These are phyloP conservation scores for Ogataea pignaliae DNA, from an alignment of 805 yeast genomes.

Conservation along the genomic window DNA sequence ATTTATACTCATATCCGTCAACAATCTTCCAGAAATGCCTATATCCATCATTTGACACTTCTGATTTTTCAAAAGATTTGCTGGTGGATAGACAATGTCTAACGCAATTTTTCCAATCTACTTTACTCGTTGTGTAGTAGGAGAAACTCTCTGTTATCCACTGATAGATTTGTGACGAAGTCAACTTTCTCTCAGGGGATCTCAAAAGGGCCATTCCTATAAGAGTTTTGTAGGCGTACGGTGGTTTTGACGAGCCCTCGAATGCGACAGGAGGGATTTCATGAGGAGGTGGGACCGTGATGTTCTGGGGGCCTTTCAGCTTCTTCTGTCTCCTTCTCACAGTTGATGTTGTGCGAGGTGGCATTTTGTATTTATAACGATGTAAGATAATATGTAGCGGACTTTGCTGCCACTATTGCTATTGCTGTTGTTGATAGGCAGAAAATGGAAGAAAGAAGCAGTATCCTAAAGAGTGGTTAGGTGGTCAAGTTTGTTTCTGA, in stretches of 20 bases:
- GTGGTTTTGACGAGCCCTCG: conserved; percentile 67
- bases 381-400: too few relatives aligned
- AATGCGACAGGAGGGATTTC: conserved; percentile 42
- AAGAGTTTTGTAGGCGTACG: conserved; percentile 88
- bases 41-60: conserved; percentile 84
- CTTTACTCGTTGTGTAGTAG: conserved; percentile 78
- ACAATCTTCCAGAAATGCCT: conserved; percentile 93
- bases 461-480: too few relatives aligned
- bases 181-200: too few relatives aligned
- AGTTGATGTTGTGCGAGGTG: too few relatives aligned
- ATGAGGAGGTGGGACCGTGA: conserved; percentile 32
- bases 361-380: too few relatives aligned
- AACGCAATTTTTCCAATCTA: conserved; percentile 97
- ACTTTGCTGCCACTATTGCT: too few relatives aligned
- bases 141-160: conserved; percentile 88
- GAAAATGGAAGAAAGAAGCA: too few relatives aligned
- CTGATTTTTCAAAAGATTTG: conserved; percentile 87
- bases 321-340: too few relatives aligned
- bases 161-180: too few relatives aligned
- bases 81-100: conserved; percentile 91
- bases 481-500: too few relatives aligned
- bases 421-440: too few relatives aligned
- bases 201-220: conserved; percentile 91
- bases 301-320: too few relatives aligned
- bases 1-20: conserved; percentile 76